A percentile compares a stretch with the other conserved stretches of the same genome.
Conservation (phyloP, 805 yeast species). For the Debaryomyces castellii region DNA sequence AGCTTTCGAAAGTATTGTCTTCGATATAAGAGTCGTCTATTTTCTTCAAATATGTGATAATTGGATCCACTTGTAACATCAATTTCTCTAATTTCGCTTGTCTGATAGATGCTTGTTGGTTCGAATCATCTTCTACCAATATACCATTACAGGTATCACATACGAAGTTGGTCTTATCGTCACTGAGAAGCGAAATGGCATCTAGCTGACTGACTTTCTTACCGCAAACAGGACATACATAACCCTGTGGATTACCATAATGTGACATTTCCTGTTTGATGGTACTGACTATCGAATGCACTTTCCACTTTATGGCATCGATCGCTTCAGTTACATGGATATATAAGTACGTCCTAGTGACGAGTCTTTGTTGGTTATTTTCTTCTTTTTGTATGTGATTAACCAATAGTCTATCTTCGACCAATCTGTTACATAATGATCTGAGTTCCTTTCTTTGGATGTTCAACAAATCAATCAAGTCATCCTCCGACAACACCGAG, state of each 20-base stretch:
- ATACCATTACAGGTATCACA: constrained; percentile 82
- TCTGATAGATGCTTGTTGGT: constrained; percentile 74
- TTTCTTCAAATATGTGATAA: constrained; percentile 72
- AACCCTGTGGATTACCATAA: constrained; percentile 91
- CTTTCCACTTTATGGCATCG: constrained; percentile 95
- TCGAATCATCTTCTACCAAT: constrained; percentile 84
- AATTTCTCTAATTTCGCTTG: constrained; percentile 79
- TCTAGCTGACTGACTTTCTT: constrained; percentile 82
- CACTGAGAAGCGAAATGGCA: constrained; percentile 78
- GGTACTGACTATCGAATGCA: constrained; percentile 77
- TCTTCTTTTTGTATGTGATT: constrained; percentile 64
- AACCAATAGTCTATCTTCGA: constrained; percentile 79
- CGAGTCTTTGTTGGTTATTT: constrained; percentile 59
- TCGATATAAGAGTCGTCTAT: constrained; percentile 41
- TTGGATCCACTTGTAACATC: constrained; percentile 88
- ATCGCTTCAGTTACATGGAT: constrained; percentile 91
- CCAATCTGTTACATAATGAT: constrained; percentile 71
- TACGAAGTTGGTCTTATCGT: constrained; percentile 74
- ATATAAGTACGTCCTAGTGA: constrained; percentile 77
- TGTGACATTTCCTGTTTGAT: constrained; percentile 81
- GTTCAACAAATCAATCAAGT: constrained; percentile 74
- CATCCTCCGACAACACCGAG: constrained; percentile 90
- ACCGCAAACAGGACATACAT: constrained; percentile 82
- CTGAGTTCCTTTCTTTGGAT: constrained; percentile 86
- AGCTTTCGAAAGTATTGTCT: constrained; percentile 43